Percentiles rank a stretch among this genome's conserved stretches.
Conservation (phyloP, 257 asterid species). For the Solanum phureja region DNA sequence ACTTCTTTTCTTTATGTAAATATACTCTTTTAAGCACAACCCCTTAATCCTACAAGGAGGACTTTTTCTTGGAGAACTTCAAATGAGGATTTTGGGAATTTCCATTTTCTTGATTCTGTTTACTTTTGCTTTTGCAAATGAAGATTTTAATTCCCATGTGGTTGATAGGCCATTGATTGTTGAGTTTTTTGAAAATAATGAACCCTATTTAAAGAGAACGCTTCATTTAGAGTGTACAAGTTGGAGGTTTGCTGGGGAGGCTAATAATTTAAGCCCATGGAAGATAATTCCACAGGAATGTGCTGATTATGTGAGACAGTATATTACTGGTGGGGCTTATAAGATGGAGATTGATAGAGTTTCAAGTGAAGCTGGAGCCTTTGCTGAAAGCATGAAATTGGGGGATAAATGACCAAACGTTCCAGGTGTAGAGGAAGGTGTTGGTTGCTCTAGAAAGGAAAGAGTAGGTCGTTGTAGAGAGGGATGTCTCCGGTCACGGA, state of each 20-base stretch:
- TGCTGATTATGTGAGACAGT: slow-evolving; percentile 49
- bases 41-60: neutral
- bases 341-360: slow-evolving; percentile 44
- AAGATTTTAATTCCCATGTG: slow-evolving; percentile 3
- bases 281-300: slow-evolving; percentile 52
- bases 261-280: slow-evolving; percentile 76
- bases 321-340: slow-evolving; percentile 42
- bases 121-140: slow-evolving; percentile 14
- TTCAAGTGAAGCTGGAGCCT: slow-evolving; percentile 34
- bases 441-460: too few species aligned
- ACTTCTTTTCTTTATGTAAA: too few species aligned
- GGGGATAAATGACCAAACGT: neutral
- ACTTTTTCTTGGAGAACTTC: neutral
- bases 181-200: slow-evolving; percentile 19
- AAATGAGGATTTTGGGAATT: slow-evolving; percentile 21
- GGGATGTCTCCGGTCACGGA: too few species aligned
- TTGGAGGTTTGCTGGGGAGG: slow-evolving; percentile 84
- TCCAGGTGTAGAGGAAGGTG: too few species aligned
- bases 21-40: neutral
- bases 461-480: too few species aligned
- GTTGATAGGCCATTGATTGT: slow-evolving; percentile 19
- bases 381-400: slow-evolving; percentile 35
- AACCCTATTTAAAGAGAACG: slow-evolving; percentile 13
- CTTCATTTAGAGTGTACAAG: slow-evolving; percentile 40
- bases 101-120: slow-evolving; percentile 20